phyloP scores from a whole-genome alignment of 495 filamentous ascomycete genomes.

The Talaromyces proteolyticus region DNA sequence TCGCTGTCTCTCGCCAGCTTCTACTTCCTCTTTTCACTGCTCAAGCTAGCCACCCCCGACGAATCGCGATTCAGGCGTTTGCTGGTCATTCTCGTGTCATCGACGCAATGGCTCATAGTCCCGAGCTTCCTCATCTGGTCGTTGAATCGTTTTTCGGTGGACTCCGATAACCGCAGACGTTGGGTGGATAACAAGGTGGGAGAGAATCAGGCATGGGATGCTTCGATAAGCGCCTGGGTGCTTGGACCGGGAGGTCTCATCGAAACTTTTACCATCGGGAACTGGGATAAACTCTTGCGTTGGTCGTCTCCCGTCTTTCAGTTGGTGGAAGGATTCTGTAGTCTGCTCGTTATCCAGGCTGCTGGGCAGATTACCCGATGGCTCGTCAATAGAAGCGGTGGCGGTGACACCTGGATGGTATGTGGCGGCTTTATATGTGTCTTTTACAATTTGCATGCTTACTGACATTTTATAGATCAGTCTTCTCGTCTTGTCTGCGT shows the following conservation, averaged over 20 bases:
- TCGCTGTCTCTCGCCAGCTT: slow-evolving; percentile 80
- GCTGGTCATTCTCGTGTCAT: slow-evolving; percentile 56
- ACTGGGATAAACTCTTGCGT: slow-evolving; percentile 83
- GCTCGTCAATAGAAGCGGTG: slow-evolving; percentile 81
- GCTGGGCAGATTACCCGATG: slow-evolving; percentile 92
- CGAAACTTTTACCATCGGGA: slow-evolving; percentile 71
- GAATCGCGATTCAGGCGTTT: slow-evolving; percentile 66
- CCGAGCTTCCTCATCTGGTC: slow-evolving; percentile 89
- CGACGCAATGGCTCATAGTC: slow-evolving; percentile 77
- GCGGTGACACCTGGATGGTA: slow-evolving; percentile 97
- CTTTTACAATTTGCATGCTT: neutral
- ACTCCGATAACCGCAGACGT: slow-evolving; percentile 59
- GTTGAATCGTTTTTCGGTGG: slow-evolving; percentile 87
- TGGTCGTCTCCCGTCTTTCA: slow-evolving; percentile 97
- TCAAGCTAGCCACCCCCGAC: slow-evolving; percentile 76
- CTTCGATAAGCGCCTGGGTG: slow-evolving; percentile 71
- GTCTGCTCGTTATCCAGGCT: slow-evolving; percentile 89
- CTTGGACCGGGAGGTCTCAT: slow-evolving; percentile 75
- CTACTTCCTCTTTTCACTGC: slow-evolving; percentile 81
- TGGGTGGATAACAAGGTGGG: slow-evolving; percentile 70
- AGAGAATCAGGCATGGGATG: slow-evolving; percentile 64
- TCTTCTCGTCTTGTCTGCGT: slow-evolving; percentile 79
- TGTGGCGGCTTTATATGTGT: slow-evolving; percentile 19
- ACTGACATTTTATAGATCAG: slow-evolving; percentile 58
- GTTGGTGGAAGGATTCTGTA: slow-evolving; percentile 92